phyloP scores from a whole-genome alignment of 768 basidiomycete genomes.

The Boletus tylopilopsis region DNA sequence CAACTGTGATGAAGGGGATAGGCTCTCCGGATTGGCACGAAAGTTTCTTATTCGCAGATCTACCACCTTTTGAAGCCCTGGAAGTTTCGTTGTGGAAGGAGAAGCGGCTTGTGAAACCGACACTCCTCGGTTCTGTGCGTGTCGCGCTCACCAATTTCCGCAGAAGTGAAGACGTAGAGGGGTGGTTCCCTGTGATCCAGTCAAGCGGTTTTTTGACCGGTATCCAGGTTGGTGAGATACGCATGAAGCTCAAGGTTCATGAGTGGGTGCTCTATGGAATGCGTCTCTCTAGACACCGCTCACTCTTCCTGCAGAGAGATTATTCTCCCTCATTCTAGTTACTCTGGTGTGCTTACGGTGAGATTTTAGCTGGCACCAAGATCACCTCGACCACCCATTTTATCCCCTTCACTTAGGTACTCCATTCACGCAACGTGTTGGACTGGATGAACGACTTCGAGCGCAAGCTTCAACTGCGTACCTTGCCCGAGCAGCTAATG shows the following conservation, averaged over 20 bases:
- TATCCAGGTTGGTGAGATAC: conserved; percentile 70
- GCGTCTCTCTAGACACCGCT: conserved; percentile 4
- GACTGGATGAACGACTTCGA: conserved; percentile 76
- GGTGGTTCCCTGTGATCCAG: conserved; percentile 78
- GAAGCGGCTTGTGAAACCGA: conserved; percentile 57
- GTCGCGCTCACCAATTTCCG: conserved; percentile 70
- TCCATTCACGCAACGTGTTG: conserved; percentile 61
- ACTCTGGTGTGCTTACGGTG: conserved; percentile 59
- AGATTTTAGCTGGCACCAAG: conserved; percentile 12
- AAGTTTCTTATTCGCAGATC: conserved; percentile 64
- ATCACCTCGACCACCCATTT: not conserved
- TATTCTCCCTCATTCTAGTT: conserved; percentile 65
- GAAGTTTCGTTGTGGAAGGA: conserved; percentile 68
- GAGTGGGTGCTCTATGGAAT: conserved; percentile 48
- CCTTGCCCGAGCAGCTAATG: conserved; percentile 56
- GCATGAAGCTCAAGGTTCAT: conserved; percentile 67
- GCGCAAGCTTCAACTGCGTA: conserved; percentile 61
- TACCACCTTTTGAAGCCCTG: conserved; percentile 74
- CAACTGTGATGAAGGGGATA: conserved; percentile 65
- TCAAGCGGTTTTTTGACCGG: conserved; percentile 45
- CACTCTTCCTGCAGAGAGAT: conserved; percentile 54
- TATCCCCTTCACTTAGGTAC: conserved; percentile 12
- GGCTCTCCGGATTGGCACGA: conserved; percentile 83
- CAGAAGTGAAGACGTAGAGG: conserved; percentile 70
- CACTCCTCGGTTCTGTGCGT: conserved; percentile 54